A percentile compares a stretch with the other conserved stretches of the same genome.
Evolutionary conservation across 495 filamentous ascomycete genomes (phyloP).

Genomic region (Aspergillus incahuasiensis): DNA sequence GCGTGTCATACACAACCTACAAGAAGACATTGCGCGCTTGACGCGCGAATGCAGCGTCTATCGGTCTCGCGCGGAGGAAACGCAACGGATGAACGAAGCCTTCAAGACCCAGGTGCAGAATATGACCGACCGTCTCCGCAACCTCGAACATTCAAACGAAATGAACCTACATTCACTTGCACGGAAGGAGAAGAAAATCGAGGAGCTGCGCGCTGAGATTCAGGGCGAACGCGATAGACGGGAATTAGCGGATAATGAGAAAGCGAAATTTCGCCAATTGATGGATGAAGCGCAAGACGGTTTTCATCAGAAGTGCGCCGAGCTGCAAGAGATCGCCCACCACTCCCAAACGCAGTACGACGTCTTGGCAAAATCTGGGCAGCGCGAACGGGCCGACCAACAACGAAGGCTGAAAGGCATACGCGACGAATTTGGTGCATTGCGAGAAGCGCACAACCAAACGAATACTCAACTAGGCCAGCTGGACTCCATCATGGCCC

Average conservation of each 20-base stretch:
- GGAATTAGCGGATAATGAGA: slow-evolving; percentile 56
- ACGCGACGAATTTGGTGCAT: slow-evolving; percentile 23
- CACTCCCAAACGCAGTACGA: slow-evolving; percentile 61
- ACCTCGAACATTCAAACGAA: slow-evolving; percentile 66
- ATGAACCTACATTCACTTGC: slow-evolving; percentile 67
- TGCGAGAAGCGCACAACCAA: slow-evolving; percentile 37
- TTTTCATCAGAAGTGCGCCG: slow-evolving; percentile 57
- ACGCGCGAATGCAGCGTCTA: slow-evolving; percentile 76
- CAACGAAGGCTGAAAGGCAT: slow-evolving; percentile 31
- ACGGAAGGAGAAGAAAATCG: slow-evolving; percentile 76
- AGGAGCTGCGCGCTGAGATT: slow-evolving; percentile 62
- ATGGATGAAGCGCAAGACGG: slow-evolving; percentile 51
- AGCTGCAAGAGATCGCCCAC: slow-evolving; percentile 53
- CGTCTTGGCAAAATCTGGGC: slow-evolving; percentile 57
- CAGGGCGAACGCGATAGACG: slow-evolving; percentile 63
- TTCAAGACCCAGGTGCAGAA: slow-evolving; percentile 70
- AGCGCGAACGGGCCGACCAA: slow-evolving; percentile 51
- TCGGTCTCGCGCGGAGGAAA: slow-evolving; percentile 66
- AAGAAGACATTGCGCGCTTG: slow-evolving; percentile 82
- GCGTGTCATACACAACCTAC: slow-evolving; percentile 85
- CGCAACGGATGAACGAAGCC: slow-evolving; percentile 64
- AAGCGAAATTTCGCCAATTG: slow-evolving; percentile 58
- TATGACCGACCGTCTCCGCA: slow-evolving; percentile 51
- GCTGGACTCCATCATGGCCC: slow-evolving; percentile 61
- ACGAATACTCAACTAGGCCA: slow-evolving; percentile 55